A percentile compares a stretch with the other conserved stretches of the same genome.
Conservation (phyloP, 2,329 filamentous ascomycete species). For the Colletotrichum godetiae region DNA sequence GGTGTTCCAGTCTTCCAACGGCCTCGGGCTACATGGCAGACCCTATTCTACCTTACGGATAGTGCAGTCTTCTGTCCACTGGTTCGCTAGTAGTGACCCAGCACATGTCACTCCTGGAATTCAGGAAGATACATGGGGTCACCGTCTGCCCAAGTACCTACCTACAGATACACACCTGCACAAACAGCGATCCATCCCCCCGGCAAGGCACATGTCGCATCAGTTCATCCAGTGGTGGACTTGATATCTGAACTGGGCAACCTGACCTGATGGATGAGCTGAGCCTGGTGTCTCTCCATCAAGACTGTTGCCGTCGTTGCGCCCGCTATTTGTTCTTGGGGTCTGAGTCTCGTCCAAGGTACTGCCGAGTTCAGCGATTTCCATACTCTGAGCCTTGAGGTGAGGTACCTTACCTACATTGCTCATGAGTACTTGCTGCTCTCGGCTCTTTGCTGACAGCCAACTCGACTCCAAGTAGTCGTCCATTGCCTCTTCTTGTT, state of each 20-base stretch:
- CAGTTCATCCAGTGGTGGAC: neutral
- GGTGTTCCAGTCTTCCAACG: neutral
- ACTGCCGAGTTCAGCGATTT: neutral
- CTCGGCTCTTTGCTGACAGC: neutral
- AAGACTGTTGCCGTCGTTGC: neutral
- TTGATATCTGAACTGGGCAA: neutral
- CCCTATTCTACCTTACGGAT: neutral
- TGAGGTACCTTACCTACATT: neutral
- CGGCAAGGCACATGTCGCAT: conserved; percentile 4
- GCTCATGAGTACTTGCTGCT: neutral
- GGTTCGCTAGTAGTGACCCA: conserved; percentile 11
- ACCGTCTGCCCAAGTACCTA: neutral
- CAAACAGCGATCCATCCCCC: neutral
- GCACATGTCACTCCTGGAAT: conserved; percentile 17
- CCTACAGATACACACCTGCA: neutral
- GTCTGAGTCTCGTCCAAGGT: neutral
- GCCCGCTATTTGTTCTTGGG: neutral
- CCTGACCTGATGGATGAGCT: conserved; percentile 1
- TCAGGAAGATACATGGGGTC: neutral
- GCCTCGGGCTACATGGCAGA: neutral
- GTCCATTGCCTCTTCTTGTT: conserved; percentile 2
- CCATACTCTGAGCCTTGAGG: too few species aligned
- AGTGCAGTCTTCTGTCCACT: conserved; percentile 13
- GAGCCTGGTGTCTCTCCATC: neutral
- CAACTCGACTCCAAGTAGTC: neutral